Base-by-base conservation (phyloP, 495 filamentous ascomycete species). In the Tricharina praecox region DNA sequence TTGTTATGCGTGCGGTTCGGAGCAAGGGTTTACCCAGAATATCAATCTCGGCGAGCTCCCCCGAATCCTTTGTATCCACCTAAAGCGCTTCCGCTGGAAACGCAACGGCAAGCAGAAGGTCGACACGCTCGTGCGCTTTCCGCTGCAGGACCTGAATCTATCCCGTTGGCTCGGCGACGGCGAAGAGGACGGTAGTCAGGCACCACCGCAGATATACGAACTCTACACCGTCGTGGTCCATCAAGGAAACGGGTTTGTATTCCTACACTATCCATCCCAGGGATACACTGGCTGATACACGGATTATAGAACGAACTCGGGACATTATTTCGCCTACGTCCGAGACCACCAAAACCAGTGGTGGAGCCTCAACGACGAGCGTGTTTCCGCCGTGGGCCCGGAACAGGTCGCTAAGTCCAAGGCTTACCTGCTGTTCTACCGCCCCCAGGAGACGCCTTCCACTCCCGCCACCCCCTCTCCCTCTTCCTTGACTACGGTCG, bases 351-450 rank as follows among this genome's bases (percentile, higher is more conserved):
- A 53, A 50, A 40, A 48, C 35, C 49, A 58, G 46, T 58, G 55
- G 55, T 58, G 56, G 56, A 44, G 51, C 30, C 50, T 58, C 10
- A 56, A 58, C 38, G 55, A 58, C 25, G 55, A 58, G 20, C 45
- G 55, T 21, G 42, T 50, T 34, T 34, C 50, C 13, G 57, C 48
- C 20, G 55, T 57, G 34, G 23, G 46, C 13, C 47, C 55, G 41
- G 54, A 58, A 28, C 23, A 49, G 28, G 55, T 58, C 19, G 24
- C 35, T 23, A 57, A 57, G 16, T 50, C 55, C 8, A 58, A 58
- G 36, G 55, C 55, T n/a, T 58, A 58, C 45, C 50, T 58, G 25
- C 53, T 58, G 39, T 58, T 58, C 26, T 58, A 58, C 21, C 50
- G 47, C 15, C 41, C 28, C 15, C 46, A 47, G 44, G 53, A 48